Evolutionary conservation across 2,329 filamentous ascomycete genomes (phyloP), one percentile per base, ranked within the genome.

Genomic region (Aspergillus aculeatinus): DNA sequence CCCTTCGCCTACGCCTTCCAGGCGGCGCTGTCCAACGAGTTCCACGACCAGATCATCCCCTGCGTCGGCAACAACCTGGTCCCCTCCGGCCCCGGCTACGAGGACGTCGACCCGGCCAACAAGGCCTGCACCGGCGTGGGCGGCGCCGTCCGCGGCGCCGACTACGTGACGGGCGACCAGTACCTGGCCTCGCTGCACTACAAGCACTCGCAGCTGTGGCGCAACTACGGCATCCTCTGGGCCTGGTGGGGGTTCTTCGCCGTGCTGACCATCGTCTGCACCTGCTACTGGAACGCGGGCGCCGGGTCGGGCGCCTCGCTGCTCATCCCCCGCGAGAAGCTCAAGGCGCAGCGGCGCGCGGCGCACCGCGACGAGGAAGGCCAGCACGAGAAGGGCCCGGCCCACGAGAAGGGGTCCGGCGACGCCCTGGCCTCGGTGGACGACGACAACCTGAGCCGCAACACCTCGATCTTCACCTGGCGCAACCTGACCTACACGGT

Each of bases 401-500:
- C 62, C 47, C 55, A 67, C n/a, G 57, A 70, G 54, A 21, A 59
- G 12, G 19, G 58, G 19, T 14, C 52, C 55, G 55, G 54, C 50
- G 39, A 58, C 48, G 62, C 60, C 65, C 16, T 44, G n/a, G 16
- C 14, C 39, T 55, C 50, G 39, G 55, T 61, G 58, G 61, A 61
- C 4, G 73, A 77, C 27, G 69, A 69, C 1, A 69, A 77, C 23
- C 78, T 89, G 1, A 72, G 85, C 39, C 82, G 82, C 33, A 89
- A 89, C 71, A 87, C 82, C 0, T 86, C 85, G 0, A 79, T 89
- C 1, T 90, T 91, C 66, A 91, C 88, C 1, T 92, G 89, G 87
- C 87, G 87, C 68, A 84, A 90, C 58, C 82, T 92, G n/a, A 82
- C 79, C 0, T 91, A 91, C 67, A 88, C 84, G 0, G 88, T 92